Evolutionary conservation across 345 rosid species (phyloP), one percentile per base, ranked within the genome.

Genomic region (Citrus maxima): DNA sequence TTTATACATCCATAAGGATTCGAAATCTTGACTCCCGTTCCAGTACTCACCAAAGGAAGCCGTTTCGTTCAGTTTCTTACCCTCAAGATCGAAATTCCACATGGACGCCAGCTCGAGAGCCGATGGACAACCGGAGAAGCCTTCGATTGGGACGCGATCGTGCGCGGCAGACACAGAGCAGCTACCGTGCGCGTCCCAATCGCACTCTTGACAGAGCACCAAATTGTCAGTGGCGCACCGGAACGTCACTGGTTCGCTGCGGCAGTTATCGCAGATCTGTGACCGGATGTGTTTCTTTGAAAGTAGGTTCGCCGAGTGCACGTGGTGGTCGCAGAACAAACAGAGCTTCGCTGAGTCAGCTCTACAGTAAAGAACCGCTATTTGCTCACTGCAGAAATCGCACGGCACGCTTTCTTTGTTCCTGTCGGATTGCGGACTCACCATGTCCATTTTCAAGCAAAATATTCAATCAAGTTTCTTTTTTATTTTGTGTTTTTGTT

Each of bases 281-380:
- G 98, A 93, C 13, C 99, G 93, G 34, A 89, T 49, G 85, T 95
- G 99, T 80, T 93, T 95, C 63, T 82, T 86, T 1, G 98, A 90
- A 18, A 93, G 87, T 2, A 84, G 86, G 81, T 95, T 95, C 21
- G 98, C 99, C 7, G 96, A 89, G 90, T 92, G 99, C 25, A 95
- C 99, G 49, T 88, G 99, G 68, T 89, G 97, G 77, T 95, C 99
- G 68, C 99, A 95, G 73, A 85, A 88, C 58, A 95, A 78, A 55
- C 99, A 95, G 2, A 95, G 95, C 90, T 88, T 92, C 19, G 99
- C 99, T 7, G 91, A 81, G 81, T 95, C 98, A 3, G 98, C 96
- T 77, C 92, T n/a, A 80, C 99, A 95, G 85, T 87, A 91, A 8
- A 95, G 86, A 69, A 93, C 90, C 77, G 99, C 96, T 19, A 81